A percentile compares a stretch with the other conserved stretches of the same genome.
phyloP scores from a whole-genome alignment of 2,329 filamentous ascomycete species.

The Macrophomina phaseolina region DNA sequence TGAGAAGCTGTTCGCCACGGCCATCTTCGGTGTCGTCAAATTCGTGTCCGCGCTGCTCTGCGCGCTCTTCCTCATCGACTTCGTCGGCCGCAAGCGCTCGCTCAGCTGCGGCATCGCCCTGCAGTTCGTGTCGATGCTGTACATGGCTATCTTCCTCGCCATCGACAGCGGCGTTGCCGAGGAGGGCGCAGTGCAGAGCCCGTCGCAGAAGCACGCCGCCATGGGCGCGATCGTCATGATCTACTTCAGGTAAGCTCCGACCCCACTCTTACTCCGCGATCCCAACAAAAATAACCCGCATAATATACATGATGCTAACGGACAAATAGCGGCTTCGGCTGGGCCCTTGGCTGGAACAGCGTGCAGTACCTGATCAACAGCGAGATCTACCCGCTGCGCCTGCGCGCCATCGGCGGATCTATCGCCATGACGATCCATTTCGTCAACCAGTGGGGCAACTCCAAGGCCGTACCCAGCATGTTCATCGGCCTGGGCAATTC shows the following conservation, averaged over 20 bases:
- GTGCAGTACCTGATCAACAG: constrained; percentile 81
- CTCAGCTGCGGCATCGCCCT: constrained; percentile 55
- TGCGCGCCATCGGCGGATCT: constrained; percentile 73
- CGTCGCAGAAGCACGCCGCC: constrained; percentile 60
- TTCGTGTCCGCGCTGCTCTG: constrained; percentile 70
- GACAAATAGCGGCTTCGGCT: constrained; percentile 40
- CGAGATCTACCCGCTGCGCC: constrained; percentile 76
- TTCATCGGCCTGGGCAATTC: constrained; percentile 64
- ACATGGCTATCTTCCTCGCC: constrained; percentile 61
- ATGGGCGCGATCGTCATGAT: constrained; percentile 73
- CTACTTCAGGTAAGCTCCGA: constrained; percentile 45
- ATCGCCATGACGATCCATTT: constrained; percentile 81
- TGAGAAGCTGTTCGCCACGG: constrained; percentile 74
- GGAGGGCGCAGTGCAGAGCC: constrained; percentile 55
- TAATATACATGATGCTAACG: background rate
- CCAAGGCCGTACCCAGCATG: constrained; percentile 77
- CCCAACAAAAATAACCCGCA: background rate
- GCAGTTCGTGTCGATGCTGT: constrained; percentile 59
- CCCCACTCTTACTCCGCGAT: background rate
- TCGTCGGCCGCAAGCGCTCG: constrained; percentile 72
- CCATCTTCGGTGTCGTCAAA: constrained; percentile 78
- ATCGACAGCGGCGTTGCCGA: constrained; percentile 64
- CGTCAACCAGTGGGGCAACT: constrained; percentile 78
- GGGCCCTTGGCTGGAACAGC: constrained; percentile 65
- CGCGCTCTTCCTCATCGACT: constrained; percentile 79